Percentiles rank a stretch among this genome's conserved stretches.
phyloP scores from a whole-genome alignment of 805 yeast species.

The Suhomyces pyralidae region DNA sequence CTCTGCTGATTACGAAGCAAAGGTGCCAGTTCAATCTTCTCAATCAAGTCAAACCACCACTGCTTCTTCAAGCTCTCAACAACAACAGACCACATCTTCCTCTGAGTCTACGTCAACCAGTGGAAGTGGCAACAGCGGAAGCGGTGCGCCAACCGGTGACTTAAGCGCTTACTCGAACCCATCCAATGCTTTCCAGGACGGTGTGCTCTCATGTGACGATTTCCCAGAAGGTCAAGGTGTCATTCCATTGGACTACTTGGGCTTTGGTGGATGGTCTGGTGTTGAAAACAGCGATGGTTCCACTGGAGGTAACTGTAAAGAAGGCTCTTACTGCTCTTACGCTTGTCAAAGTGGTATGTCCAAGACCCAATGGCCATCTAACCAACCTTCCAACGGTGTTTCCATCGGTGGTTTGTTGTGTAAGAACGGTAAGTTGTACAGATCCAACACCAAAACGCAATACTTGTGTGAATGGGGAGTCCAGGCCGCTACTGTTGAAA shows the following conservation, averaged over 20 bases:
- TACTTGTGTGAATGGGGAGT: constrained; percentile 88
- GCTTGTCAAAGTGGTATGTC: constrained; percentile 99
- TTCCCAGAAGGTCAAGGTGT: constrained; percentile 88
- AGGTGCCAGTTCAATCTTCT: constrained; percentile 8
- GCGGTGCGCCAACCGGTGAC: constrained; percentile 48
- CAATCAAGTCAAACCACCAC: constrained; percentile 16
- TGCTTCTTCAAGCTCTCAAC: constrained; percentile 1
- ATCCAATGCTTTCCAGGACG: constrained; percentile 63
- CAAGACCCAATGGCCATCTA: constrained; percentile 94
- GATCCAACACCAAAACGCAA: constrained; percentile 62
- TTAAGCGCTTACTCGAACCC: constrained; percentile 58
- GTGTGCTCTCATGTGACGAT: constrained; percentile 58
- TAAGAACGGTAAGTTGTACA: constrained; percentile 79
- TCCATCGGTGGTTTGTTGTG: constrained; percentile 93
- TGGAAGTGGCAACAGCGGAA: constrained; percentile 22
- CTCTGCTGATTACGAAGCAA: constrained; percentile 6
- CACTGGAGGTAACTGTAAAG: constrained; percentile 71
- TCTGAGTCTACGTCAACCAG: constrained; percentile 16
- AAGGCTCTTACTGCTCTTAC: constrained; percentile 93
- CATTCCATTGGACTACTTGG: constrained; percentile 64
- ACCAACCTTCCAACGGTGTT: constrained; percentile 84
- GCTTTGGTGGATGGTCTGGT: constrained; percentile 83
- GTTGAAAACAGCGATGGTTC: constrained; percentile 57
- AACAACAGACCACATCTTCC: constrained; percentile 6
- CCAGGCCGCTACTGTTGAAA: constrained; percentile 64